Evolutionary conservation across 768 basidiomycete genomes (phyloP), one percentile per base, ranked within the genome.

Genomic region (Suillus tomentosus): DNA sequence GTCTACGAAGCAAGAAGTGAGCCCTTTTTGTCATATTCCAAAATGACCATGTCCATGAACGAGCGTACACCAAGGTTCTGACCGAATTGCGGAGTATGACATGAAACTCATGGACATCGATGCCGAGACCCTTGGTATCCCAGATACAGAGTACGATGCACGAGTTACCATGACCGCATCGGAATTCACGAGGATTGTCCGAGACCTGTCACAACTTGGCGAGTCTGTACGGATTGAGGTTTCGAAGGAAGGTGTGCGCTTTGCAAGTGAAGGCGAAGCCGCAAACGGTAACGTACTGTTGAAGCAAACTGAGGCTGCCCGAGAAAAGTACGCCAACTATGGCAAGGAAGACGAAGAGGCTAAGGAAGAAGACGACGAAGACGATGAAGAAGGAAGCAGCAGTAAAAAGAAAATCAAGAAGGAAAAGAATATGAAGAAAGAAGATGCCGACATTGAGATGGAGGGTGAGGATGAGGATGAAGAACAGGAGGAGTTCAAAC

Each of bases 41-140:
- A 48, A 56, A 24, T 15, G 14, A 60, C n/a, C 17, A 43, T 60
- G 34, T 48, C 54, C 22, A 37, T 53, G 31, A 43, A 34, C 1
- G 19, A 54, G 19, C 19, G 11, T 54, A 54, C 62, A 51, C 43
- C 6, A 68, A 97, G 96, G 88, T 77, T 85, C 89, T 5, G 96
- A 97, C 76, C 88, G 97, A 66, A 90, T 99, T 61, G 95, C 95
- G 31, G 94, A 98, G 74, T 99, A 99, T 79, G 95, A 97, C 70
- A 94, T 99, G 91, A 99, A 99, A 77, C 87, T 99, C 61, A 98
- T 99, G 96, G 96, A 99, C 72, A 99, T 99, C 73, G 96, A 99
- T 76, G 82, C 93, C 27, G 97, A 99, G 78, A 89, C 87, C 53
- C 90, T 99, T 60, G 90, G 91, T 56, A 99, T 99, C 72, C 97